Conservation (phyloP, 768 basidiomycete species). For the Leccinum disarticulatum region DNA sequence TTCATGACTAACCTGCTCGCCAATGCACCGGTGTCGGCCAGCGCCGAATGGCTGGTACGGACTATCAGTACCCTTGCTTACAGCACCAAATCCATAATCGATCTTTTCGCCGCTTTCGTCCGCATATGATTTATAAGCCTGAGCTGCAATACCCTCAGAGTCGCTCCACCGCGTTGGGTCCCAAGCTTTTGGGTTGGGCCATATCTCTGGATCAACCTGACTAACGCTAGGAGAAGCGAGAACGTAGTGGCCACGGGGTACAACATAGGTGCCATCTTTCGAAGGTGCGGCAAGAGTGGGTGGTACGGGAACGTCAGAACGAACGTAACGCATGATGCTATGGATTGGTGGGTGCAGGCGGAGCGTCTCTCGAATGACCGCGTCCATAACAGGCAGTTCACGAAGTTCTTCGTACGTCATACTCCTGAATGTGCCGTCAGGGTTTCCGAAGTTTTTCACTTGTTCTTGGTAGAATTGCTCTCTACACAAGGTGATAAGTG, state of each 20-base stretch:
- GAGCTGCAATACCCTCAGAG: slow-evolving; percentile 74
- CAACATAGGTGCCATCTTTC: slow-evolving; percentile 71
- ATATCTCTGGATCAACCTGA: slow-evolving; percentile 82
- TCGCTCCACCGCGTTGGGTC: slow-evolving; percentile 86
- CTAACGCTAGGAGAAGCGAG: slow-evolving; percentile 86
- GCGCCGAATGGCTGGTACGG: slow-evolving; percentile 98
- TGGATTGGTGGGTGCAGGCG: slow-evolving; percentile 95
- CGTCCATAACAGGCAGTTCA: slow-evolving; percentile 78
- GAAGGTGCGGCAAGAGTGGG: slow-evolving; percentile 75
- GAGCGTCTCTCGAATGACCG: slow-evolving; percentile 91
- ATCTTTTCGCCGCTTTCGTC: slow-evolving; percentile 85
- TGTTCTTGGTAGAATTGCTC: slow-evolving; percentile 90
- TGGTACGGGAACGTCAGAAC: slow-evolving; percentile 82
- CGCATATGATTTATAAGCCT: slow-evolving; percentile 71
- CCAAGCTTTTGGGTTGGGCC: slow-evolving; percentile 73
- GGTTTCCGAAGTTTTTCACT: slow-evolving; percentile 71
- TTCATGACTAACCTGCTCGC: slow-evolving; percentile 63
- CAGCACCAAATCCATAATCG: slow-evolving; percentile 94
- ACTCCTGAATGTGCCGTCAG: slow-evolving; percentile 76
- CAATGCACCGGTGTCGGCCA: slow-evolving; percentile 92
- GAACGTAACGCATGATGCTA: slow-evolving; percentile 91
- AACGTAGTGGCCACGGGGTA: slow-evolving; percentile 88
- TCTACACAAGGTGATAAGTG: slow-evolving; percentile 37
- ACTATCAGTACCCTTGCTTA: slow-evolving; percentile 94
- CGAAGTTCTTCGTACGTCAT: slow-evolving; percentile 88